phyloP scores from a whole-genome alignment of 148 eudicot genomes.

The Camellia granthamiana region DNA sequence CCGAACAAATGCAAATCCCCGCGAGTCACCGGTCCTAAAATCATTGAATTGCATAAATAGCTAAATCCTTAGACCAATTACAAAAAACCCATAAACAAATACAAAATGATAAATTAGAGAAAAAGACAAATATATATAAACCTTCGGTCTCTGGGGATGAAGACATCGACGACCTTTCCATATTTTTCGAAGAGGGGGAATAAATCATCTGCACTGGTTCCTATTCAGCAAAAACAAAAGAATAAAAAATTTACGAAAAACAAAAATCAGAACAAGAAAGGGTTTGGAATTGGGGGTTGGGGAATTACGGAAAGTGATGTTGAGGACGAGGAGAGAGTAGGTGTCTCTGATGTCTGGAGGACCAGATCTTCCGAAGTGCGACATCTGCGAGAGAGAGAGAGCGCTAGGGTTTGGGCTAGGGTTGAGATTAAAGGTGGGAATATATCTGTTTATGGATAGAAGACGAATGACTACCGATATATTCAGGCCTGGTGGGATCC shows the following conservation, averaged over 20 bases:
- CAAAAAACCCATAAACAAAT: neutral
- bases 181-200: constrained; percentile 73
- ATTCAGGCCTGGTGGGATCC: too few relatives aligned
- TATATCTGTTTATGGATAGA: neutral
- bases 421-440: neutral
- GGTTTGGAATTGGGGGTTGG: neutral
- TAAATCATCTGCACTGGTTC: constrained; percentile 70
- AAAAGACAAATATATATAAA: constrained; percentile 2
- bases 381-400: constrained; percentile 32
- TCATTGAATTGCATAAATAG: neutral
- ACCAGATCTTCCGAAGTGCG: constrained; percentile 78
- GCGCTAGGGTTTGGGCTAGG: constrained; percentile 7
- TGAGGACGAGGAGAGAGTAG: constrained; percentile 82
- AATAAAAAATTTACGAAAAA: neutral
- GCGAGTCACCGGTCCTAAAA: constrained; percentile 84
- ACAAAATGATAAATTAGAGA: neutral
- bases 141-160: constrained; percentile 82
- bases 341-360: constrained; percentile 76
- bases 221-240: constrained; percentile 19
- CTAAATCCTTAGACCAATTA: neutral
- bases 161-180: constrained; percentile 78
- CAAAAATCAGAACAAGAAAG: neutral
- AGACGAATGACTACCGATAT: neutral
- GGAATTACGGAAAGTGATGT: constrained; percentile 63
- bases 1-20: constrained; percentile 96